phyloP scores from a whole-genome alignment of 1,284 basidiomycete genomes.

The Schizopora paradoxa region DNA sequence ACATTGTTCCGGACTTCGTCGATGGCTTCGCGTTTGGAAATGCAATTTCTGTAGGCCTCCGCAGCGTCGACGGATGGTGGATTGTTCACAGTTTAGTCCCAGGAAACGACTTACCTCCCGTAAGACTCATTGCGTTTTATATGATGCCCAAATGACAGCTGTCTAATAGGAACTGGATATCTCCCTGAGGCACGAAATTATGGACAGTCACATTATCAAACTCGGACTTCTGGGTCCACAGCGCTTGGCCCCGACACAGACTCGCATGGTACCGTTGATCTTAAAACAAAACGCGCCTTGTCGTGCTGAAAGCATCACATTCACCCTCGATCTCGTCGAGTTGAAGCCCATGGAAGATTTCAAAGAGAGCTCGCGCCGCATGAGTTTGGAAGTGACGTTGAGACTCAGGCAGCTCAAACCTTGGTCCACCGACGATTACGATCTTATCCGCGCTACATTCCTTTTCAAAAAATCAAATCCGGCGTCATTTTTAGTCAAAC shows the following conservation, averaged over 20 bases:
- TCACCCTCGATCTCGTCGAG: conserved; percentile 11
- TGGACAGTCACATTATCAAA: conserved; percentile 5
- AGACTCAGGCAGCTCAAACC: conserved; percentile 38
- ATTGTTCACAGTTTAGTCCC: conserved; percentile 29
- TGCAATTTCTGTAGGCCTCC: conserved; percentile 57
- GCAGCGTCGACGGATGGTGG: conserved; percentile 50
- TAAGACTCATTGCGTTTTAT: conserved; percentile 12
- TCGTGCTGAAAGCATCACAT: background rate
- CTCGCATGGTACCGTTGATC: conserved; percentile 17
- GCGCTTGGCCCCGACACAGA: conserved; percentile 17
- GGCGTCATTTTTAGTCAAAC: conserved; percentile 50
- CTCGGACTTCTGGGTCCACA: conserved; percentile 6
- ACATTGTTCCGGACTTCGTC: conserved; percentile 58
- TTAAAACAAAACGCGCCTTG: conserved; percentile 12
- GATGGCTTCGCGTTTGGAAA: conserved; percentile 64
- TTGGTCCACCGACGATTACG: conserved; percentile 32
- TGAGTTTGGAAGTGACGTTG: conserved; percentile 27
- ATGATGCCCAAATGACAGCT: background rate
- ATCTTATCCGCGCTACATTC: conserved; percentile 50
- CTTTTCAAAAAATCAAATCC: conserved; percentile 51
- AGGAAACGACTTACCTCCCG: conserved; percentile 21
- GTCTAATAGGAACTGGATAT: background rate
- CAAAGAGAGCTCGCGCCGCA: conserved; percentile 17
- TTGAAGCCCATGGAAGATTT: conserved; percentile 29
- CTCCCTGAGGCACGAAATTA: background rate